Evolutionary conservation across 2,329 filamentous ascomycete genomes (phyloP), one percentile per base, ranked within the genome.

Genomic region (Cryphonectria parasitica): DNA sequence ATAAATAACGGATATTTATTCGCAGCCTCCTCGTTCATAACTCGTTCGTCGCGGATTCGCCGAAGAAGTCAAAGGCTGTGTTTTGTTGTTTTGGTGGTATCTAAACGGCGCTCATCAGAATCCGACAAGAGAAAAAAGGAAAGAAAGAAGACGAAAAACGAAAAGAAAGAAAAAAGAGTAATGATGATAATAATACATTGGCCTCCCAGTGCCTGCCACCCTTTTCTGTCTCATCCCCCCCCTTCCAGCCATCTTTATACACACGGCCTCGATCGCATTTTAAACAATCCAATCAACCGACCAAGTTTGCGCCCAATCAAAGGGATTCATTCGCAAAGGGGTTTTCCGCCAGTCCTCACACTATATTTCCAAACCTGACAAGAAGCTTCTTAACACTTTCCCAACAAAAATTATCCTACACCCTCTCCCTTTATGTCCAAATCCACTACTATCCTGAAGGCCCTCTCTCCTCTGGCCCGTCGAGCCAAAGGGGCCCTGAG

Each of bases 61-160:
- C 13, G 25, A n/a, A 64, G 49, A 60, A 67, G 45, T 45, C 58
- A 70, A 70, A 58, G 62, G 67, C 19, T 61, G 56, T 49, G 45
- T 49, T 19, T 49, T 49, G 45, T 7, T 25, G n/a, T 62, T 41
- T 63, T 64, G 65, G 65, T 70, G 69, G 69, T 70, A 70, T 70
- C 69, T 70, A 68, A 60, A 60, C 39, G 17, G 62, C 58, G 31
- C 58, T 61, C 61, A 45, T 41, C 39, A 64, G 25, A 19, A 25
- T 45, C 61, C 36, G 41, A 52, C 28, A 34, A 64, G 3, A n/a
- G 15, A 8, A 25, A 52, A 34, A 22, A 1, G 4, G 52, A 34
- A 34, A 34, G 34, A n/a, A 28, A 1, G 36, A 31, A 34, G 11
- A 61, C 11, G 13, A 45, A 63, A 64, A 34, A 10, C 19, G 11